Percentiles rank a stretch among this genome's conserved stretches.
These are phyloP conservation scores for Pythium volutum DNA, from an alignment of 352 stramenopile species.

Conservation along the genomic window DNA sequence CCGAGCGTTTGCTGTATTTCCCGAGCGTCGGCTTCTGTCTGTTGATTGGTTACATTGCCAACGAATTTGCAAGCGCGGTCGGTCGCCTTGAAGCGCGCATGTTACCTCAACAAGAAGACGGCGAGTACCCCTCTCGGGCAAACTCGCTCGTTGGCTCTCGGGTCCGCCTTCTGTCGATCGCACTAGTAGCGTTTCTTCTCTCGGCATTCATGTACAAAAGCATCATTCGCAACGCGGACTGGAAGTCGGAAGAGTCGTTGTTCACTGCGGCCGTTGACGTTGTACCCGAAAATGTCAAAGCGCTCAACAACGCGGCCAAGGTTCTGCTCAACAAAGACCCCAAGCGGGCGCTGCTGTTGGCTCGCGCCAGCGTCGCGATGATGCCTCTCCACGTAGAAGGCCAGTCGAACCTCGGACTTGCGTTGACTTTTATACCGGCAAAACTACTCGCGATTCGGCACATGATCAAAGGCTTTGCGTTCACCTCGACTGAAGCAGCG, in stretches of 20 bases:
- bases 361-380: conserved; percentile 36
- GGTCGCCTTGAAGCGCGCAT: conserved; percentile 3
- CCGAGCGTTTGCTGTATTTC: conserved; percentile 90
- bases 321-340: conserved; percentile 48
- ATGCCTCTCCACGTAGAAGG: conserved; percentile 49
- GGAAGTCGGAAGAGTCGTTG: conserved; percentile 49
- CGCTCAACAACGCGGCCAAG: conserved; percentile 72
- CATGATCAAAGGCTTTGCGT: conserved; percentile 40
- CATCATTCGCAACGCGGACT: conserved; percentile 58
- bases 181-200: conserved; percentile 29
- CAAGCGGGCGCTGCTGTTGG: conserved; percentile 31
- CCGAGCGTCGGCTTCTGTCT: conserved; percentile 86
- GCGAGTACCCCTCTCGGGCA: not conserved
- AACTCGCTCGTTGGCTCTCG: not conserved
- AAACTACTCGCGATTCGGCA: conserved; percentile 45
- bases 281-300: conserved; percentile 71
- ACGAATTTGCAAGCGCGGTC: conserved; percentile 26
- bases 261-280: conserved; percentile 55
- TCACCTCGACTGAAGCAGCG: conserved; percentile 22
- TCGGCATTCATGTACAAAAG: conserved; percentile 37
- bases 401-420: conserved; percentile 55
- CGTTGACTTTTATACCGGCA: conserved; percentile 25
- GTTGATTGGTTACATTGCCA: conserved; percentile 40
- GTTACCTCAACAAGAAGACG: not conserved
- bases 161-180: not conserved